Evolutionary conservation across 345 rosid species (phyloP).

Genomic region (Odontarrhena argentea): DNA sequence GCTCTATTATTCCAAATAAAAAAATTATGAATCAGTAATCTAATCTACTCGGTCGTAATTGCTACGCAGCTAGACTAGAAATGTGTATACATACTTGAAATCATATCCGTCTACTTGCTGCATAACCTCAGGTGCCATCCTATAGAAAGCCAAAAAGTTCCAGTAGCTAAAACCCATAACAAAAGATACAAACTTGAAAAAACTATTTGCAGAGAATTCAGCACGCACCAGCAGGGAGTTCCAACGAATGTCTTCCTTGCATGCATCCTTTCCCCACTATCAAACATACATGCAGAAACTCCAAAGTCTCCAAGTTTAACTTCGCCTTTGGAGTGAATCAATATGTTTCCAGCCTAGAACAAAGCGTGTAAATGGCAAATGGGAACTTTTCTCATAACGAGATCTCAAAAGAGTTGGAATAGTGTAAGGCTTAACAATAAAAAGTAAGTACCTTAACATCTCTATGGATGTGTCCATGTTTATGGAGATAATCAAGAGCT

Average conservation of each 20-base stretch:
- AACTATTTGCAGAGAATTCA: slow-evolving; percentile 7
- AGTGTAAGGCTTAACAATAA: neutral
- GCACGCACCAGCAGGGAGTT: slow-evolving; percentile 77
- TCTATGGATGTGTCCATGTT: slow-evolving; percentile 87
- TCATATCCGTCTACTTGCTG: slow-evolving; percentile 92
- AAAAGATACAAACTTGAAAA: neutral
- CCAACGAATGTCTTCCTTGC: slow-evolving; percentile 86
- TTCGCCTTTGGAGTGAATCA: slow-evolving; percentile 63
- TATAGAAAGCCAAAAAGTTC: slow-evolving; percentile 27
- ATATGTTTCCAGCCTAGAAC: slow-evolving; percentile 77
- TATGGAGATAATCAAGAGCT: slow-evolving; percentile 87
- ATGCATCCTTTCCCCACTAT: slow-evolving; percentile 81
- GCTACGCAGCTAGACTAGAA: neutral
- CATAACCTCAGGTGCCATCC: slow-evolving; percentile 99
- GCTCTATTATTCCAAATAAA: slow-evolving; percentile 52
- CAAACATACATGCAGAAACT: slow-evolving; percentile 95
- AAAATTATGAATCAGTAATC: neutral
- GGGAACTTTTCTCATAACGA: neutral
- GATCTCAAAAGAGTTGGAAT: neutral
- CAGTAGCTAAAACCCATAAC: neutral
- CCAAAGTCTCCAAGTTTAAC: slow-evolving; percentile 89
- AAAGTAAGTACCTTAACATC: slow-evolving; percentile 70
- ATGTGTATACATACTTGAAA: slow-evolving; percentile 61
- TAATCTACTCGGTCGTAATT: neutral
- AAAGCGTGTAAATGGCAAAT: neutral